Evolutionary conservation across 164 flowering plant genomes (phyloP), one percentile per base, ranked within the genome.

Genomic region (Piper longum): DNA sequence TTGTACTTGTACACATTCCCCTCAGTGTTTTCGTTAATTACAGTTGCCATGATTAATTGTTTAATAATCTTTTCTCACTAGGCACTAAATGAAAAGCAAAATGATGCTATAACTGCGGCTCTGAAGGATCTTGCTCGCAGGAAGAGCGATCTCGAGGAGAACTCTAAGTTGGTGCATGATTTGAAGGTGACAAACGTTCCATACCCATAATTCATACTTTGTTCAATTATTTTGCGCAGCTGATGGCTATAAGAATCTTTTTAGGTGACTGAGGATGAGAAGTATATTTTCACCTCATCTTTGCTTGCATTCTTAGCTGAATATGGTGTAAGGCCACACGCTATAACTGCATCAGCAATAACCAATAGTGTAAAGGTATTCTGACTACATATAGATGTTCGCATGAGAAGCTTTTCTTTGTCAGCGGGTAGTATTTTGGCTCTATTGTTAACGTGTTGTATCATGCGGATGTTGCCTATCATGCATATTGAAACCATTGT

Each of bases 21-120:
- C 43, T 48, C 17, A 51, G 41, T 36, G 40, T 3, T 36, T 45
- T 40, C 41, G 16, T 59, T 9, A 48, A 41, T 66, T 59, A 26
- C 36, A 26, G 44, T 19, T 51, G 51, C 26, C 44, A 17, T 41
- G 17, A 40, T 45, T 62, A 59, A 17, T 18, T 11, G 7, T 14
- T 57, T 18, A 36, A 12, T 60, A 26, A 26, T 26, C 4, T 16
- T 66, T 14, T 54, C 67, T 74, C 68, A 67, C 62, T 71, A 92
- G 98, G 88, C 82, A 44, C 61, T 86, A 59, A 95, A 86, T 78
- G 90, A 88, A 70, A 86, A 85, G 76, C 91, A 89, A 65, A 81
- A 71, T 64, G 96, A 92, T 72, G 78, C 75, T 41, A 69, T 83
- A 57, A 70, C 71, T 69, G 76, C 87, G 65, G 84, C 95, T 43